Conservation (phyloP, 2,329 filamentous ascomycete species). For the Bipolaris gigantea region DNA sequence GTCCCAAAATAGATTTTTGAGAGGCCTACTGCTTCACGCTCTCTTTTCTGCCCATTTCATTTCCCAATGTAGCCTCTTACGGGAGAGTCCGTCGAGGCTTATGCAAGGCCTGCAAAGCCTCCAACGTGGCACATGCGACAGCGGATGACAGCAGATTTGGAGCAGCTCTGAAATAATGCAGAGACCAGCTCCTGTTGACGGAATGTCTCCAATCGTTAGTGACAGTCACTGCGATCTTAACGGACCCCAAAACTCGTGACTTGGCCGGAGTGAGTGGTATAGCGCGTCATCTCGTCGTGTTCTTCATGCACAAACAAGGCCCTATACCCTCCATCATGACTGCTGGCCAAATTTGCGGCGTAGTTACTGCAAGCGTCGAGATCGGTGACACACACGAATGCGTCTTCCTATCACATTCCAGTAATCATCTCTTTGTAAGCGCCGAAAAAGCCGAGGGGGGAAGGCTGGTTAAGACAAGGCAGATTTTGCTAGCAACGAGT, state of each 20-base stretch:
- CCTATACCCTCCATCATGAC: neutral
- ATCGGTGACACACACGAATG: neutral
- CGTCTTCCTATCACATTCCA: neutral
- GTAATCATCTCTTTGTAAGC: neutral
- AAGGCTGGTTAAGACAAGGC: neutral
- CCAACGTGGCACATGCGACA: constrained; percentile 5
- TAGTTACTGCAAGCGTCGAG: neutral
- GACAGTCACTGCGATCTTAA: neutral
- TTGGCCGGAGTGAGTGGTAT: neutral
- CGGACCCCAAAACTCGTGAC: neutral
- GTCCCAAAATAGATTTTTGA: neutral
- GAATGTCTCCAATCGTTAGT: neutral
- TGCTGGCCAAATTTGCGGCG: neutral
- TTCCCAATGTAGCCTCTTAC: neutral
- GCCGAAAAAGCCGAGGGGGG: neutral
- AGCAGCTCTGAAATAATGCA: neutral
- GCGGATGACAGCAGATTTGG: neutral
- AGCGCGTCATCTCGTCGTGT: neutral
- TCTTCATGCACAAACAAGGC: neutral
- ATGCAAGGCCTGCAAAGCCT: constrained; percentile 12
- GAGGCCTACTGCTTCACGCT: too few relatives aligned
- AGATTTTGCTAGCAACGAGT: neutral
- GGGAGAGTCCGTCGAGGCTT: constrained; percentile 1
- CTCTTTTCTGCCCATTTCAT: neutral
- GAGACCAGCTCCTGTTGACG: neutral